These are phyloP conservation scores for Linnemannia exigua DNA, from an alignment of 192 early-diverging fungal genomes.

Conservation along the genomic window DNA sequence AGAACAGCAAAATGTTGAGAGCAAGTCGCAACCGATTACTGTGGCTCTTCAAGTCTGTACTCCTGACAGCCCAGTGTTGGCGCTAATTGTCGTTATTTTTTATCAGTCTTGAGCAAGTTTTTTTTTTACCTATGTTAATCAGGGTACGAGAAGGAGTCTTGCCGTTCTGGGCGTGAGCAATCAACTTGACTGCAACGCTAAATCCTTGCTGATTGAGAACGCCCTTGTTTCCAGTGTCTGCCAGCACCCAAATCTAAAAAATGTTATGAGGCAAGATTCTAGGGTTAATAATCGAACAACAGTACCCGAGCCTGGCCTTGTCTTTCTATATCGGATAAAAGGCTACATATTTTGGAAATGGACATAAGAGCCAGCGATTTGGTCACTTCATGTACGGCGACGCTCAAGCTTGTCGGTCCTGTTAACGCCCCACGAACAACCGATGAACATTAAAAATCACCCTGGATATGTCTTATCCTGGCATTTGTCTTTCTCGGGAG, in stretches of 20 bases:
- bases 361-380: not conserved
- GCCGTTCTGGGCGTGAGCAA: constrained; percentile 88
- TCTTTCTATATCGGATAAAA: not conserved
- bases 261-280: not conserved
- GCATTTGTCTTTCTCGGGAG: too few relatives aligned
- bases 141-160: constrained; percentile 66
- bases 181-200: constrained; percentile 87
- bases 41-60: not conserved
- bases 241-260: constrained; percentile 87
- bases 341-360: constrained; percentile 2
- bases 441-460: too few relatives aligned
- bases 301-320: not conserved
- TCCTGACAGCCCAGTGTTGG: not conserved
- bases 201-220: constrained; percentile 80
- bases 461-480: too few relatives aligned
- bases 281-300: not conserved
- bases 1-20: not conserved
- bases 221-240: constrained; percentile 83
- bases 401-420: not conserved
- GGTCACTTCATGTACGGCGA: not conserved
- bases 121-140: constrained; percentile 65
- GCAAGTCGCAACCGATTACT: not conserved
- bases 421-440: not conserved
- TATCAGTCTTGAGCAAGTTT: not conserved
- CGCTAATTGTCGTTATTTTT: too few relatives aligned